Base-by-base conservation (phyloP, 2,329 filamentous ascomycete genomes). In the Diaporthe destruens region DNA sequence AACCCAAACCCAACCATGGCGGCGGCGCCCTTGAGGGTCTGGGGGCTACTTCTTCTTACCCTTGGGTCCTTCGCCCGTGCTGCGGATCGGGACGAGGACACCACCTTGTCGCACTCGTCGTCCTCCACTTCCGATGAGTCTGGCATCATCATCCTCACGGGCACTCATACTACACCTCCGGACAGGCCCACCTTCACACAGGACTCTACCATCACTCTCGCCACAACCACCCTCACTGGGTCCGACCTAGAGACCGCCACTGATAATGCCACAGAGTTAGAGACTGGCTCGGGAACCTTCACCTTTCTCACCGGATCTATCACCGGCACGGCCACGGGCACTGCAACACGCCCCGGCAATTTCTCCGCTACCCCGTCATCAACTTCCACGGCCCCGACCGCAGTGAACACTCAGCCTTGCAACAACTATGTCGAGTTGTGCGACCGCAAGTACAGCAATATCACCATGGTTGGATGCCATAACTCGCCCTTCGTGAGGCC, bases 371-470 rank as follows among this genome's bases (percentile, higher is more conserved):
- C 78, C n/a, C 87, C 84, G 49, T 80, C 81, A 49, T 85, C 86
- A 16, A 80, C 84, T 14, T 83, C 82, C 34, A 76, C 82, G 34
- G 80, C 80, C 18, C 81, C 80, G 4, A 75, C 76, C 66, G 86
- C 91, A 1, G 89, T 88, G 57, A 96, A 95, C 81, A 95, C 93
- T 0, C 90, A 90, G 73, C 91, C 93, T 6, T 97, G 94, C 86
- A 97, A 97, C 82, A 90, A 91, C 80, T 90, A 93, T 76, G 83
- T 92, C 32, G 93, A 96, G 81, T 91, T 96, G 77, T 97, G 94
- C 84, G 83, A 82, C 7, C 89, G 93, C 73, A 91, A 90, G 77
- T 97, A 95, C 82, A 90, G 92, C 85, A 95, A 96, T 80, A 92
- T 96, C 81, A 95, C 93, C 71, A 87, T 93, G 77, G 88, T 97